Evolutionary conservation across 169 alveolate species (phyloP).

Genomic region (Perkinsus olseni): DNA sequence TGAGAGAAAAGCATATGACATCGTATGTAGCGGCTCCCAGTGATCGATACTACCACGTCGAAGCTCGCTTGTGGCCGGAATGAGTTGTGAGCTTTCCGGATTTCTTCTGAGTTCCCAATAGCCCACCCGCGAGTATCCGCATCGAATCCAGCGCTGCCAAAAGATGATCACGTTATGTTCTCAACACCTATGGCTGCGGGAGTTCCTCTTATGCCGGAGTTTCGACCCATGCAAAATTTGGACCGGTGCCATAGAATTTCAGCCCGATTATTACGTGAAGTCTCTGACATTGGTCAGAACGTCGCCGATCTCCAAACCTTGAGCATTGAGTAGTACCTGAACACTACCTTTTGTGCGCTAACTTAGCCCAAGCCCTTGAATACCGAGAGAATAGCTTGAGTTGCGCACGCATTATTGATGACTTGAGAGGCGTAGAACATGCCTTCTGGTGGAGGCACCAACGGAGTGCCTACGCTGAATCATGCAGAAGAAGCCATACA

Average conservation of each 20-base stretch:
- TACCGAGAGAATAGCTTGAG: slow-evolving; percentile 79
- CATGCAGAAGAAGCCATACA: slow-evolving; percentile 27
- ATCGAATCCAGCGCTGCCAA: slow-evolving; percentile 36
- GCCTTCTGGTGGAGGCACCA: slow-evolving; percentile 26
- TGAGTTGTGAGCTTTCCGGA: slow-evolving; percentile 57
- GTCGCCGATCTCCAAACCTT: slow-evolving; percentile 63
- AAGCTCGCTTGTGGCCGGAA: slow-evolving; percentile 54
- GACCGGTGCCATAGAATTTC: too few species aligned
- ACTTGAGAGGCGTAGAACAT: slow-evolving; percentile 75
- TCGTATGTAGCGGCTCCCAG: too few species aligned
- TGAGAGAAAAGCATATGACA: slow-evolving; percentile 31
- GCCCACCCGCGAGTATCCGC: slow-evolving; percentile 63
- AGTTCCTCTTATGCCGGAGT: too few species aligned
- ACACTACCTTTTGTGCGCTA: slow-evolving; percentile 17
- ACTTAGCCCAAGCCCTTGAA: slow-evolving; percentile 41
- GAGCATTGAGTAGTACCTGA: background rate
- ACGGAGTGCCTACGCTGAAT: slow-evolving; percentile 25
- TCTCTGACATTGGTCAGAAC: slow-evolving; percentile 58
- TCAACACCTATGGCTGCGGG: too few species aligned
- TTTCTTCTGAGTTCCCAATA: slow-evolving; percentile 61
- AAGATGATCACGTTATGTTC: background rate
- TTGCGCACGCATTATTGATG: slow-evolving; percentile 87
- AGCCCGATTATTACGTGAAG: slow-evolving; percentile 30
- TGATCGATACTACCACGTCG: slow-evolving; percentile 24
- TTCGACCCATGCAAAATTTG: too few species aligned